Evolutionary conservation across 495 filamentous ascomycete genomes (phyloP).

Genomic region (Cairneyella variabilis): DNA sequence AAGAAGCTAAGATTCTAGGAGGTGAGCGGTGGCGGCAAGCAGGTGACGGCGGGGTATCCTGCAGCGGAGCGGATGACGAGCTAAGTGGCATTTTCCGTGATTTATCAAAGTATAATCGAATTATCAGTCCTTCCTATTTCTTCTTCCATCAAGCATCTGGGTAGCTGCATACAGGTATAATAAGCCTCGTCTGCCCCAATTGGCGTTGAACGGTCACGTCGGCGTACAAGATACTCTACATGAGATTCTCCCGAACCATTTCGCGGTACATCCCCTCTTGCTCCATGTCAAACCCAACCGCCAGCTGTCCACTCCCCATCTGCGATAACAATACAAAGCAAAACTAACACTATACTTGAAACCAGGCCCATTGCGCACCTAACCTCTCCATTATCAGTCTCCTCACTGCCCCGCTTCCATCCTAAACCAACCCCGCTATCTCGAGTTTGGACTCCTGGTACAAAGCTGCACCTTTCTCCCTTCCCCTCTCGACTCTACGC

Average conservation of each 20-base stretch:
- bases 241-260: slow-evolving; percentile 8
- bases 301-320: no score
- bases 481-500: slow-evolving; percentile 25
- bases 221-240: not conserved
- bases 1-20: no score
- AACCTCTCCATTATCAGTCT: not conserved
- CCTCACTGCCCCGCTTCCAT: slow-evolving; percentile 12
- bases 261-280: slow-evolving; percentile 8
- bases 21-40: no score
- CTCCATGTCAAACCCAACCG: no score
- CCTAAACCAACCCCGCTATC: slow-evolving; percentile 11
- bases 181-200: slow-evolving; percentile 3
- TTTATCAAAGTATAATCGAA: no score
- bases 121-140: not conserved
- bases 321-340: no score
- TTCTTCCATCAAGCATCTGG: not conserved
- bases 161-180: not conserved
- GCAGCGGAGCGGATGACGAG: not conserved
- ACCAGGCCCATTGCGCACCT: not conserved
- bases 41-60: not conserved
- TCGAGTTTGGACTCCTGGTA: not conserved
- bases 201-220: slow-evolving; percentile 5
- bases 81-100: not conserved
- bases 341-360: slow-evolving; percentile 5
- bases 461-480: slow-evolving; percentile 3